Base-by-base conservation (phyloP, 2,329 filamentous ascomycete species). In the Nemania diffusa region DNA sequence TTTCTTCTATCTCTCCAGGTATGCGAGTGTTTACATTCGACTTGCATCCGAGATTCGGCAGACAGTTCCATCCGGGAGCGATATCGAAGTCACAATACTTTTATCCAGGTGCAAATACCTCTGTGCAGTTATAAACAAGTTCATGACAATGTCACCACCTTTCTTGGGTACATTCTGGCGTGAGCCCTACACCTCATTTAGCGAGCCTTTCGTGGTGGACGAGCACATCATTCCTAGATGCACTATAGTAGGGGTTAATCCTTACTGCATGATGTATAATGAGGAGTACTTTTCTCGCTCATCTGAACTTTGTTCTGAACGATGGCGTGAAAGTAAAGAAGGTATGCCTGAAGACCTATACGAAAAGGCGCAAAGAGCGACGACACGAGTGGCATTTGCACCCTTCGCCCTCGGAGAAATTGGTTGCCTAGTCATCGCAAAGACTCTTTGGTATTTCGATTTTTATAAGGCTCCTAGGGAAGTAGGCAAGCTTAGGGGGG, bases 371-470 rank as follows among this genome's bases (percentile, higher is more conserved):
- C n/a, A n/a, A n/a, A 37, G n/a, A 6, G 20, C n/a, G 11, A 55
- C 4, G 44, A 48, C 8, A 7, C 29, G 29, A 8, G 3, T 2
- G 27, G 46, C 46, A 9, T 60, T 60, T 27, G 22, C 24, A 5
- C 57, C 57, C 7, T 60, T 60, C 20, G 27, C 44, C 1, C 20
- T 37, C 1, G 57, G 57, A 7, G 15, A 27, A 2, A 27, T 17
- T 7, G 27, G 27, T 3, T 60, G 57, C 22, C 11, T 26, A 2
- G 24, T 56, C 1, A 24, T 48, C 4, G 50, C 48, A 2, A 62
- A 62, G 50, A 56, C 24, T 11, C 34, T 56, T 15, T 48, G 50
- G 51, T 34, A 56, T 17, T 62, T 46, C 22, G 51, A 56, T 17
- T 29, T 62, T 17, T 5, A 46, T 11, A 40, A 5, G 40, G 37